A percentile compares a stretch with the other conserved stretches of the same genome.
Evolutionary conservation across 495 filamentous ascomycete species (phyloP).

Genomic region (Penicillium pulvis): DNA sequence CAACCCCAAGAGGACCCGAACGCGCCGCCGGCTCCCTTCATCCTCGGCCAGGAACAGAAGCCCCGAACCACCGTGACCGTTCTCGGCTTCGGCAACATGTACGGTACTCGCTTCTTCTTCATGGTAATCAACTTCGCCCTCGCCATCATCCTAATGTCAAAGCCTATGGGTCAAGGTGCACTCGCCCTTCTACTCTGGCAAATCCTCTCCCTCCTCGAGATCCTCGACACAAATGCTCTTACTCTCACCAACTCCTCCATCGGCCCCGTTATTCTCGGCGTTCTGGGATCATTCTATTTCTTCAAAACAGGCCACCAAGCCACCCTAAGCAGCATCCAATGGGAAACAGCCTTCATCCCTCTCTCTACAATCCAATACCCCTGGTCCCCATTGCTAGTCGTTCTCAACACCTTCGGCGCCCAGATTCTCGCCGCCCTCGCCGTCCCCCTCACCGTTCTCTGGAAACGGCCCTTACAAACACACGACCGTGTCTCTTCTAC

Average conservation of each 20-base stretch:
- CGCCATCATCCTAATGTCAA: conserved; percentile 78
- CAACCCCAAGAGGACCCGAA: conserved; percentile 28
- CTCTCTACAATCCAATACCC: conserved; percentile 82
- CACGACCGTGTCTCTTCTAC: conserved; percentile 29
- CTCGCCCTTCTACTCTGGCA: conserved; percentile 80
- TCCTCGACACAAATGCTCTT: conserved; percentile 77
- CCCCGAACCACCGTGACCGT: conserved; percentile 67
- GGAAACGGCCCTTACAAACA: conserved; percentile 67
- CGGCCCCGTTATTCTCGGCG: conserved; percentile 79
- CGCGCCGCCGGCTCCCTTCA: conserved; percentile 39
- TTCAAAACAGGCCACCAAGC: conserved; percentile 99
- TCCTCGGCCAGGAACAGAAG: conserved; percentile 27
- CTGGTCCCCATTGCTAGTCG: conserved; percentile 79
- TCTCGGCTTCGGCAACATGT: conserved; percentile 86
- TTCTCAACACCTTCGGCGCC: conserved; percentile 84
- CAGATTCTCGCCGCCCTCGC: conserved; percentile 80
- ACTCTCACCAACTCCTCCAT: conserved; percentile 63
- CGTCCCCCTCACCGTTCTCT: conserved; percentile 80
- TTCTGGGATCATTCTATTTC: conserved; percentile 89
- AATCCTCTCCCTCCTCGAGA: conserved; percentile 83
- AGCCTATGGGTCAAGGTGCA: conserved; percentile 90
- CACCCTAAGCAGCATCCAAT: conserved; percentile 84
- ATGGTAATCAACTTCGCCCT: conserved; percentile 76
- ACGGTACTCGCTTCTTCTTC: conserved; percentile 89
- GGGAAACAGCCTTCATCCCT: conserved; percentile 95